Conservation (phyloP, 768 basidiomycete genomes). For the Grammothele lineata region DNA sequence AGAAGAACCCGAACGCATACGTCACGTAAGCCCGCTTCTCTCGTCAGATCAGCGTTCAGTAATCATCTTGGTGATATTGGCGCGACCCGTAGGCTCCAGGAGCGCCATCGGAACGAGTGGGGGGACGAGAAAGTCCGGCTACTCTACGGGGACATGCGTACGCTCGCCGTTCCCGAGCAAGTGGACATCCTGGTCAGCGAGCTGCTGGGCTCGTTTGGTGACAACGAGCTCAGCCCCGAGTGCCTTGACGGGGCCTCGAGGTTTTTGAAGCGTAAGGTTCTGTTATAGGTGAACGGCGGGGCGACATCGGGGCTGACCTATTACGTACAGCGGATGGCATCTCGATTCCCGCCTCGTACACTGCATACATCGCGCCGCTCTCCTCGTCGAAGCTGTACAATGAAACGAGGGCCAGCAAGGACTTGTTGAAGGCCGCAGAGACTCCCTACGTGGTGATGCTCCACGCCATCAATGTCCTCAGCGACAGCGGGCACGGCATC, state of each 20-base stretch:
- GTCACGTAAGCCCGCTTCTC: slow-evolving; percentile 90
- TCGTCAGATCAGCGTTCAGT: too few species aligned
- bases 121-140: slow-evolving; percentile 63
- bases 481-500: slow-evolving; percentile 61
- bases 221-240: slow-evolving; percentile 97
- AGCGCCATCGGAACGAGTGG: slow-evolving; percentile 81
- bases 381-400: slow-evolving; percentile 91
- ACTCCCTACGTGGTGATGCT: slow-evolving; percentile 99
- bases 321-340: slow-evolving; percentile 85
- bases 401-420: slow-evolving; percentile 67
- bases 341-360: slow-evolving; percentile 95
- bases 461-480: slow-evolving; percentile 85
- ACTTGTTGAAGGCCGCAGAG: slow-evolving; percentile 68
- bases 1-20: slow-evolving; percentile 95
- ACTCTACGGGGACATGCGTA: slow-evolving; percentile 94
- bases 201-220: slow-evolving; percentile 94
- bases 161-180: slow-evolving; percentile 74
- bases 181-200: slow-evolving; percentile 96
- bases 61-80: too few species aligned
- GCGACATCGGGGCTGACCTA: too few species aligned
- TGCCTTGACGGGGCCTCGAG: slow-evolving; percentile 95
- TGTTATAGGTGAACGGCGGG: too few species aligned
- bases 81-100: slow-evolving; percentile 85
- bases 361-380: slow-evolving; percentile 89
- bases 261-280: slow-evolving; percentile 77